Conservation (phyloP, 306 rosid genomes). For the Rosa persica region DNA sequence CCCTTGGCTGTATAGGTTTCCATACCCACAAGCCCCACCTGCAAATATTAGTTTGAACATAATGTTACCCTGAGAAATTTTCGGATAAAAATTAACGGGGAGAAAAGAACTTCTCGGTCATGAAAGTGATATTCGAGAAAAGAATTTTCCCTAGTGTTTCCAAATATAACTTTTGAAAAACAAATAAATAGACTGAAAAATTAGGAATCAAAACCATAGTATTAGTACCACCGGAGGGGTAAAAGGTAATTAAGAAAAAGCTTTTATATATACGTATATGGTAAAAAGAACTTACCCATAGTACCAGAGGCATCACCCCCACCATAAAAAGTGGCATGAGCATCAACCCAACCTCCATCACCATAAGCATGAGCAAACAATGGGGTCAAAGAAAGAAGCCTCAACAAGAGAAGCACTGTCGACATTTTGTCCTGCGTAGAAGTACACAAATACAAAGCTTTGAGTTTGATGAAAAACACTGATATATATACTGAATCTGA, state of each 20-base stretch:
- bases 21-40: conserved; percentile 91
- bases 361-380: conserved; percentile 25
- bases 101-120: too few relatives aligned
- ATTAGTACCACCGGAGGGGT: too few relatives aligned
- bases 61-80: too few relatives aligned
- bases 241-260: not conserved
- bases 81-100: too few relatives aligned
- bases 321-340: conserved; percentile 86
- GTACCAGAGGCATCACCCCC: conserved; percentile 92
- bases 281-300: conserved; percentile 53
- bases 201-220: too few relatives aligned
- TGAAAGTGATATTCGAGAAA: too few relatives aligned
- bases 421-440: conserved; percentile 35
- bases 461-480: not conserved
- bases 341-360: conserved; percentile 53
- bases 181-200: too few relatives aligned
- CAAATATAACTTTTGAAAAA: too few relatives aligned
- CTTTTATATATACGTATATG: not conserved
- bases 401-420: conserved; percentile 30
- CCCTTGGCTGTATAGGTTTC: conserved; percentile 70
- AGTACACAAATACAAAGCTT: not conserved
- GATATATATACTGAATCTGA: not conserved
- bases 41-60: not conserved
- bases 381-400: conserved; percentile 34
- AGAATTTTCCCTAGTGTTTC: too few relatives aligned